Percentiles rank a stretch among this genome's conserved stretches.
These are phyloP conservation scores for Hawksworthiomyces lignivorus DNA, from an alignment of 2,329 filamentous ascomycete genomes.

Conservation along the genomic window DNA sequence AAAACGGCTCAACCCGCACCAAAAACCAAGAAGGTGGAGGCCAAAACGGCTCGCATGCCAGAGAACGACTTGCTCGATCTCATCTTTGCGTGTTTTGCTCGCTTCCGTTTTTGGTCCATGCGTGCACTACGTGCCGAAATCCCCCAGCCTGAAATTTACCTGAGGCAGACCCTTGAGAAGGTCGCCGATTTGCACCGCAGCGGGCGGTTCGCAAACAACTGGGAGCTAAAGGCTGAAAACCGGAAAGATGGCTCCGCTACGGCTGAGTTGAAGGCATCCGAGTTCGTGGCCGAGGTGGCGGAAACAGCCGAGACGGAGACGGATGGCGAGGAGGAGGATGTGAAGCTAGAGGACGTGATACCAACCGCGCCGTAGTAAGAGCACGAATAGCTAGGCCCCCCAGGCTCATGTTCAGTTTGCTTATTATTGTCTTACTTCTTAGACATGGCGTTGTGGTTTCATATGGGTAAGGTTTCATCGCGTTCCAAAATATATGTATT, in stretches of 20 bases:
- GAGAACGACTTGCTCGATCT: constrained; percentile 81
- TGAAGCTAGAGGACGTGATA: constrained; percentile 75
- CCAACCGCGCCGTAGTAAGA: constrained; percentile 6
- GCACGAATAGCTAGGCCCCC: too few relatives aligned
- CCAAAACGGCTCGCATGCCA: constrained; percentile 85
- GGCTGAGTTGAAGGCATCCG: constrained; percentile 43
- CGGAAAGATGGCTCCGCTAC: constrained; percentile 42
- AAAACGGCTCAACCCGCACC: constrained; percentile 40
- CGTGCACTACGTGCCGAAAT: constrained; percentile 70
- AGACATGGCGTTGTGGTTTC: too few relatives aligned
- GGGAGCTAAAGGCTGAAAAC: constrained; percentile 70
- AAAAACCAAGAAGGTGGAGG: constrained; percentile 58
- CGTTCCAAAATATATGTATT: too few relatives aligned
- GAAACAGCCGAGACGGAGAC: constrained; percentile 43
- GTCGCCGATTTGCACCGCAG: constrained; percentile 76
- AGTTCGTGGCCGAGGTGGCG: constrained; percentile 29
- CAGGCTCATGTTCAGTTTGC: too few relatives aligned
- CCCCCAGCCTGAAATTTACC: constrained; percentile 85
- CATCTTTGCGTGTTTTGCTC: constrained; percentile 74
- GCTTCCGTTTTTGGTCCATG: constrained; percentile 92
- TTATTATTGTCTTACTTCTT: too few relatives aligned
- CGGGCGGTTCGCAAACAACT: constrained; percentile 78
- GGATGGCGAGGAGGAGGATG: constrained; percentile 55
- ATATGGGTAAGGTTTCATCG: too few relatives aligned
- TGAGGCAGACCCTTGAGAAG: constrained; percentile 76